Base-by-base conservation (phyloP, 352 stramenopile genomes). In the Heterotrichella gracilis region DNA sequence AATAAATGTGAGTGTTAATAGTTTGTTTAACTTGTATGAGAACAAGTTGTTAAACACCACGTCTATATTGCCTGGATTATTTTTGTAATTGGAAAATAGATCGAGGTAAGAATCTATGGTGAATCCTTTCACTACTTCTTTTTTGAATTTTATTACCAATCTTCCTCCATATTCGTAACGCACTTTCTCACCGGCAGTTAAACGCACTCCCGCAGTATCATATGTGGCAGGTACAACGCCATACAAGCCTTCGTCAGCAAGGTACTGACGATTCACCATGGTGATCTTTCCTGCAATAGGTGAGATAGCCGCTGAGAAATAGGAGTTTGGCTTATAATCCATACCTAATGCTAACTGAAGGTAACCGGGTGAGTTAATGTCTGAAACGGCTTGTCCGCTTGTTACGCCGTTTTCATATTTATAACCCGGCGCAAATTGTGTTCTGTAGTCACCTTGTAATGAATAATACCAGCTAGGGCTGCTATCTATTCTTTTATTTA, bases 21-120 rank as follows among this genome's bases (percentile, higher is more conserved):
- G n/a, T 53, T 53, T 53, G 32, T 53, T 53, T 9, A 53, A 17
- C 32, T 53, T 53, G n/a, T 17, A 53, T 17, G 32, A 17, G n/a
- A 53, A n/a, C 32, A 53, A n/a, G 32, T 53, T 53, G n/a, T 53
- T 53, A 53, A 53, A 53, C 32, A 53, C 32, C 32, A 53, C 32
- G 32, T 53, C 32, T 17, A 53, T 53, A n/a, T 53, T 53, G 9
- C 32, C 32, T 9, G 32, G 32, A 53, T 53, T 53, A 53, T 53
- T 53, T n/a, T 17, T 53, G 32, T 53, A 53, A 53, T 53, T 53
- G 9, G 32, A 53, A 53, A 53, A 53, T n/a, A 53, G 32, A 53
- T 53, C 32, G 32, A 53, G 32, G 32, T 53, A 53, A 53, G 32
- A 53, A 53, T 53, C 32, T 9, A 53, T 9, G 32, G 9, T 53